Evolutionary conservation across 2,329 filamentous ascomycete genomes (phyloP).

Genomic region (Acarospora socialis): DNA sequence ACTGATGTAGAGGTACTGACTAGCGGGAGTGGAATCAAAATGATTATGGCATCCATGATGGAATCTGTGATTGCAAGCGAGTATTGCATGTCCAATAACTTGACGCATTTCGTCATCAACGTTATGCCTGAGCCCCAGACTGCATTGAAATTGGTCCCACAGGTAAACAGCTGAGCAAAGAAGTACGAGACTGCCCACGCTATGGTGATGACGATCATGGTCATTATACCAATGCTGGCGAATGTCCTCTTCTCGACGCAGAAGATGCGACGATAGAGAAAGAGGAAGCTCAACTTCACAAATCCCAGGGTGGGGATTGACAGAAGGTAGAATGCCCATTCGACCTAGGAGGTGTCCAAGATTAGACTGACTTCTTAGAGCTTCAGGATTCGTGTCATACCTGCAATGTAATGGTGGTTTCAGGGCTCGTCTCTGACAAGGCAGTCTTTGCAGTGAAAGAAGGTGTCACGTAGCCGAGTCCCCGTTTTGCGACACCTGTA

Average conservation of each 20-base stretch:
- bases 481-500: too few species aligned
- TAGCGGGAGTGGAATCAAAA: constrained; percentile 5
- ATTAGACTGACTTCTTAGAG: too few species aligned
- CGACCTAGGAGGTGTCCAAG: too few species aligned
- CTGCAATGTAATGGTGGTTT: too few species aligned
- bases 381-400: too few species aligned
- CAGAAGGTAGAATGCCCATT: constrained; percentile 13
- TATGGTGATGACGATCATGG: constrained; percentile 11
- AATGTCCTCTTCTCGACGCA: not conserved
- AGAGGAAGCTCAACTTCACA: constrained; percentile 15
- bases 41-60: constrained; percentile 5
- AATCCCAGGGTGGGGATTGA: constrained; percentile 14
- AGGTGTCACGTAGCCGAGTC: too few species aligned
- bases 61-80: constrained; percentile 4
- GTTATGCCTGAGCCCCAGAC: constrained; percentile 3
- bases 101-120: constrained; percentile 1
- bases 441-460: too few species aligned
- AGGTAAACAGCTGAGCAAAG: constrained; percentile 10
- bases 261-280: constrained; percentile 16
- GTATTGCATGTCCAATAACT: constrained; percentile 1
- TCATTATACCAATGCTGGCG: constrained; percentile 9
- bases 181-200: constrained; percentile 15
- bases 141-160: constrained; percentile 2
- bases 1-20: constrained; percentile 1
- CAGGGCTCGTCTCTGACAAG: too few species aligned